Percentiles rank a stretch among this genome's conserved stretches.
phyloP scores from a whole-genome alignment of 129 eudicot genomes.

The Solidago caesia region DNA sequence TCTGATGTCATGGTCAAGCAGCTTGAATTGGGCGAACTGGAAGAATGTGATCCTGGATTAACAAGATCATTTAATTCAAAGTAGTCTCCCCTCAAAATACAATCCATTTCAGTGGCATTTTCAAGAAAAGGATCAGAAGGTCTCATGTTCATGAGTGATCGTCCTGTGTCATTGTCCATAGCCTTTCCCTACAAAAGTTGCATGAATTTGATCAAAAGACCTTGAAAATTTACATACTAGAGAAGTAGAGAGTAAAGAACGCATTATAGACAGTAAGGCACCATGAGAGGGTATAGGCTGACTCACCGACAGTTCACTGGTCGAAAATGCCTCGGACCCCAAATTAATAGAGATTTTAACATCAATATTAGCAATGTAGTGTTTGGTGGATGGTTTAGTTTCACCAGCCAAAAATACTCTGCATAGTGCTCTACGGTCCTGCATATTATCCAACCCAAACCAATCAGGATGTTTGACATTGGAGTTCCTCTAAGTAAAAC shows the following conservation, averaged over 20 bases:
- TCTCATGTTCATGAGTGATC: not conserved
- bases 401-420: slow-evolving; percentile 47
- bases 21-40: slow-evolving; percentile 62
- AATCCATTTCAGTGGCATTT: slow-evolving; percentile 33
- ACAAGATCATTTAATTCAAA: slow-evolving; percentile 68
- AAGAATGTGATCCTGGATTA: slow-evolving; percentile 41
- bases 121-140: slow-evolving; percentile 12
- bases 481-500: not conserved
- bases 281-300: not conserved
- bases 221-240: too few relatives aligned
- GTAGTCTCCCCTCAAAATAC: slow-evolving; percentile 50
- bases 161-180: slow-evolving; percentile 10
- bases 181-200: slow-evolving; percentile 26
- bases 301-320: slow-evolving; percentile 35
- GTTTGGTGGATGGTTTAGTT: slow-evolving; percentile 5
- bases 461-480: not conserved
- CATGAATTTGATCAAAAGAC: not conserved
- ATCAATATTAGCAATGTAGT: not conserved
- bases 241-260: not conserved
- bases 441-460: slow-evolving; percentile 45
- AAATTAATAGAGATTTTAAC: slow-evolving; percentile 11
- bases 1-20: slow-evolving; percentile 56
- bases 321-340: not conserved
- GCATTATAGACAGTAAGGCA: not conserved
- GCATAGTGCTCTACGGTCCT: slow-evolving; percentile 58